A percentile compares a stretch with the other conserved stretches of the same genome.
These are phyloP conservation scores for Aureococcus anophagefferens DNA, from an alignment of 108 stramenopile species.

Conservation along the genomic window DNA sequence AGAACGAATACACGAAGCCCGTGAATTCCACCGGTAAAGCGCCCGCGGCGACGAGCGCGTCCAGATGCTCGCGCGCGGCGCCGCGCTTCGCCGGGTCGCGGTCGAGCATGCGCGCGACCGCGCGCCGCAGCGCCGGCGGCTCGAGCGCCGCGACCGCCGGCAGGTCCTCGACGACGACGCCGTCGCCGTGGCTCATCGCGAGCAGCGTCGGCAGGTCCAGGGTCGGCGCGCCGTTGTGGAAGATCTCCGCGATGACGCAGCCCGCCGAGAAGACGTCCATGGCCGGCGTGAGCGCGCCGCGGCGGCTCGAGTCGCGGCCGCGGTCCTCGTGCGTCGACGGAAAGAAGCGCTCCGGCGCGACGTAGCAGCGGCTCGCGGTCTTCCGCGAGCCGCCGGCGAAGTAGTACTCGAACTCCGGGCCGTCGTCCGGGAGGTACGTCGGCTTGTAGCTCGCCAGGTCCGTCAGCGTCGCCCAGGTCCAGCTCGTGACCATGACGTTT, in stretches of 20 bases:
- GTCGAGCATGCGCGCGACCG: conserved; percentile 62
- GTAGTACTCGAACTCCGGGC: conserved; percentile 85
- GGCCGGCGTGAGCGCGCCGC: conserved; percentile 50
- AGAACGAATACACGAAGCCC: conserved; percentile 46
- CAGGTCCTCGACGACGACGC: not conserved
- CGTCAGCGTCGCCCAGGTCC: conserved; percentile 75
- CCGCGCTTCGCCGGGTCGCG: conserved; percentile 65
- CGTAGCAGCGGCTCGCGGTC: conserved; percentile 59
- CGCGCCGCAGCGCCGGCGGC: not conserved
- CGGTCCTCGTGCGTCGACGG: not conserved
- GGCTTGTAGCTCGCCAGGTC: conserved; percentile 91
- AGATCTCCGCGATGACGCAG: conserved; percentile 85
- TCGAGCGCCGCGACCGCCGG: not conserved
- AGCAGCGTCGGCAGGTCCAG: conserved; percentile 69
- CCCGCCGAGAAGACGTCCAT: conserved; percentile 97
- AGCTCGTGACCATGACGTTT: conserved; percentile 80
- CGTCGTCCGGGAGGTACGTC: conserved; percentile 73
- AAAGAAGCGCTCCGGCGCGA: conserved; percentile 86
- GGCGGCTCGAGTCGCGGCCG: not conserved
- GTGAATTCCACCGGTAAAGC: conserved; percentile 45
- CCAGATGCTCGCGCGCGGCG: conserved; percentile 55
- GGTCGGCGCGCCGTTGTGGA: conserved; percentile 79
- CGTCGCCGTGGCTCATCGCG: conserved; percentile 9
- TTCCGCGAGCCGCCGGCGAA: conserved; percentile 40
- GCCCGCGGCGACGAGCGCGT: conserved; percentile 6